phyloP scores from a whole-genome alignment of 2,329 filamentous ascomycete genomes.

The Alternaria gaisen region DNA sequence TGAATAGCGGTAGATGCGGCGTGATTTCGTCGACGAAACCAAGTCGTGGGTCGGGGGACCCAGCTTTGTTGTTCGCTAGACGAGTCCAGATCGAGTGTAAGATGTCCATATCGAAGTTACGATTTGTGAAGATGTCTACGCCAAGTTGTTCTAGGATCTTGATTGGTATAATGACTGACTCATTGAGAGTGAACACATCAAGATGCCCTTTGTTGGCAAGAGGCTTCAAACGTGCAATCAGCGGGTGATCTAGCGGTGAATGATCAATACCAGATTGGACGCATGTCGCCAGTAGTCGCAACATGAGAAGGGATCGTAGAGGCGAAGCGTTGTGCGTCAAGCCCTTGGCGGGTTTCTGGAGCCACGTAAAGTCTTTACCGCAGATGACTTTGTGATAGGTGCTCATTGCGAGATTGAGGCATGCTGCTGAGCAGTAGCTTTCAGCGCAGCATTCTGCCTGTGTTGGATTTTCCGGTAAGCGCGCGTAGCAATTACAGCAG shows the following conservation, averaged over 20 bases:
- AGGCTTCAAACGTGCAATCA: conserved; percentile 41
- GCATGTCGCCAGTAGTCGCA: conserved; percentile 39
- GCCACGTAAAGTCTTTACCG: conserved; percentile 40
- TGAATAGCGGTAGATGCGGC: conserved; percentile 43
- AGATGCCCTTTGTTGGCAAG: conserved; percentile 35
- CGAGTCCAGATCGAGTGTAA: conserved; percentile 45
- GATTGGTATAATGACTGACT: conserved; percentile 39
- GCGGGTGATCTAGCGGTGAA: conserved; percentile 37
- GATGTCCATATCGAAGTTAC: conserved; percentile 40
- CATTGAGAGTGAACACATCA: conserved; percentile 41
- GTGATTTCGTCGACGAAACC: conserved; percentile 41
- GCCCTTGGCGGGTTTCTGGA: conserved; percentile 22
- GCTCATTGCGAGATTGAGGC: conserved; percentile 31
- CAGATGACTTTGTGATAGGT: conserved; percentile 41
- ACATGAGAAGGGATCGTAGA: conserved; percentile 39
- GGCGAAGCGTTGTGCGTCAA: conserved; percentile 25
- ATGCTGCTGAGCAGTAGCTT: conserved; percentile 36
- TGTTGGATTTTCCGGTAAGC: conserved; percentile 18
- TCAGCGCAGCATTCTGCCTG: conserved; percentile 29
- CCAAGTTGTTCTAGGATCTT: conserved; percentile 38
- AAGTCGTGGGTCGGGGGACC: conserved; percentile 27
- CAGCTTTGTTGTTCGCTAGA: conserved; percentile 48
- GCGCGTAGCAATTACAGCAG: conserved; percentile 34
- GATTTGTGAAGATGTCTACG: conserved; percentile 29
- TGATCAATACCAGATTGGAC: conserved; percentile 26